Evolutionary conservation across 2,329 filamentous ascomycete genomes (phyloP), one percentile per base, ranked within the genome.

Genomic region (Metarhizium robertsii): DNA sequence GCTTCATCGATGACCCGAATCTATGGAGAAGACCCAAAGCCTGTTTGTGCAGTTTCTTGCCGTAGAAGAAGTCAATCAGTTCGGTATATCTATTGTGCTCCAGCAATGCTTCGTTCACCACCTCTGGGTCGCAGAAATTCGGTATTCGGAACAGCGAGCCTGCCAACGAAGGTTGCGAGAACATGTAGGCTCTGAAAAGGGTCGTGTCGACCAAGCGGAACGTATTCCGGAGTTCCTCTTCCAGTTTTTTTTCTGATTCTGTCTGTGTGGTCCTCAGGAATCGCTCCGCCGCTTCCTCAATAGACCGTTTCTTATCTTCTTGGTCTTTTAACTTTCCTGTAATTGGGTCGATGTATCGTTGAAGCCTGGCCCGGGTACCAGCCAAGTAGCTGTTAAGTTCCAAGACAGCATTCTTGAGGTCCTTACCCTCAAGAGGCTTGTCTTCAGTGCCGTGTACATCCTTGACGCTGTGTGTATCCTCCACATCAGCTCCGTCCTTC

Each of bases 11-110:
- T 32, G 80, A 81, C 18, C 92, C 92, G 62, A 96, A 96, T 60
- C 86, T 87, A 62, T 83, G 81, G 1, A 99, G 78, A 34, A 96
- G 74, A 61, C 90, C 87, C 18, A 99, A 74, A 0, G 94, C 92
- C 65, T 95, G 86, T 18, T 86, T 84, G 70, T 99, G 94, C 45
- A 97, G 79, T 69, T 87, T 92, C 74, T 99, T 99, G 60, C 94
- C 94, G 64, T 95, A 90, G 62, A 97, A 85, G 67, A 99, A 99
- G 69, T 97, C 92, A n/a, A 99, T 91, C 2, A 99, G 76, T 71
- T 97, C 92, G 53, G 87, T 92, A 70, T 95, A 96, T 36, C 92
- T 84, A 56, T 88, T 88, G 45, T 86, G 90, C 67, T 96, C 90
- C 57, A 96, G 84, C 4, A 99, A 76, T 64, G 91, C 91, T 69